Percentiles rank a stretch among this genome's conserved stretches.
phyloP scores from a whole-genome alignment of 208 protist genomes.

The Crithidia acanthocephali region DNA sequence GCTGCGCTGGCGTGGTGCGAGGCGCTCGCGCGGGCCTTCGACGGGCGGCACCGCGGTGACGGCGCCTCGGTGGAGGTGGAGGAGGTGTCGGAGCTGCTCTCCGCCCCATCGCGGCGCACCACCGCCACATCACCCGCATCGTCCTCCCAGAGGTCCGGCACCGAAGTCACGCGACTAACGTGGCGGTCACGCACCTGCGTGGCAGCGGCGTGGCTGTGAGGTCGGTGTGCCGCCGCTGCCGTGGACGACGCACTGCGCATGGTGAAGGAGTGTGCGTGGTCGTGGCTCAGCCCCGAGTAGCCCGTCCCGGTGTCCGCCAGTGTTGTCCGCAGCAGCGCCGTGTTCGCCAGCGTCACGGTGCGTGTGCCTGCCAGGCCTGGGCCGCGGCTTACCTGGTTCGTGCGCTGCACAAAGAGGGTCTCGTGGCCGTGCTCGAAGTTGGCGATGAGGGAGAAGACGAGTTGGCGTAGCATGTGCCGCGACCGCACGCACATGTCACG shows the following conservation, averaged over 20 bases:
- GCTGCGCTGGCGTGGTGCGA: background rate
- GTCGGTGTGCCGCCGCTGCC: background rate
- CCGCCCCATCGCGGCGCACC: background rate
- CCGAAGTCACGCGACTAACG: background rate
- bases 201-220: background rate
- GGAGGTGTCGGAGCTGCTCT: background rate
- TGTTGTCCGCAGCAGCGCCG: background rate
- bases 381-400: constrained; percentile 12
- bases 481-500: constrained; percentile 77
- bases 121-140: background rate
- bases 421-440: constrained; percentile 59
- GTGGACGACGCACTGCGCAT: background rate
- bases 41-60: background rate
- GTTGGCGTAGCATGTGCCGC: constrained; percentile 65
- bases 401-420: constrained; percentile 37
- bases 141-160: constrained; percentile 12
- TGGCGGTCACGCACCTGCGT: background rate
- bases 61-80: background rate
- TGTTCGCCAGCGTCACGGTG: background rate
- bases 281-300: background rate
- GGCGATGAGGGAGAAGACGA: constrained; percentile 67
- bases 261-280: background rate
- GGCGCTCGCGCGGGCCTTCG: background rate
- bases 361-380: constrained; percentile 8
- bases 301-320: background rate